phyloP scores from a whole-genome alignment of 2,329 filamentous ascomycete genomes.

The Lizonia empirigonia region DNA sequence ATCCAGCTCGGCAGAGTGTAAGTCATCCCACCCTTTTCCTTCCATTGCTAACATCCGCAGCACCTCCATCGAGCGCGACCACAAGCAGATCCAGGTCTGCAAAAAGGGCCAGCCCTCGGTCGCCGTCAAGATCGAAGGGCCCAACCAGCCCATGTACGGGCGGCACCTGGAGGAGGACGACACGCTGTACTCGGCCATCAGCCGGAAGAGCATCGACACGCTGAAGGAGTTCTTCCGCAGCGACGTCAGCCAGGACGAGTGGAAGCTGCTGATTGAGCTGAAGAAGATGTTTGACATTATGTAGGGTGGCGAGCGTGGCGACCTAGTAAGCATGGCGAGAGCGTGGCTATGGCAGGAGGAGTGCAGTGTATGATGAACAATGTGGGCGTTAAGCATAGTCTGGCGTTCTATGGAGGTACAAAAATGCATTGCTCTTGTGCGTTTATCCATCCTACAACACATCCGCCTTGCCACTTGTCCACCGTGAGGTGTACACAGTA shows the following conservation, averaged over 20 bases:
- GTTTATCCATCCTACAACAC: too few relatives aligned
- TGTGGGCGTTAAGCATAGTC: too few relatives aligned
- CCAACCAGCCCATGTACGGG: slow-evolving; percentile 91
- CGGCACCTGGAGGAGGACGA: slow-evolving; percentile 94
- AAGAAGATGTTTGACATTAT: slow-evolving; percentile 89
- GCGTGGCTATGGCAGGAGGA: too few relatives aligned
- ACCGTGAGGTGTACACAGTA: too few relatives aligned
- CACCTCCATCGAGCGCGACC: slow-evolving; percentile 95
- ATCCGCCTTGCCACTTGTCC: too few relatives aligned
- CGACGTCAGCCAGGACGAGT: slow-evolving; percentile 90
- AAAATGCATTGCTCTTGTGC: too few relatives aligned
- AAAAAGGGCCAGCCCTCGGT: slow-evolving; percentile 98
- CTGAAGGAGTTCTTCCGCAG: slow-evolving; percentile 94
- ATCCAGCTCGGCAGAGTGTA: slow-evolving; percentile 90
- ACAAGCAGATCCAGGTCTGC: slow-evolving; percentile 90
- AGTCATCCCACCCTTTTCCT: slow-evolving; percentile 50
- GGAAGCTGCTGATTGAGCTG: slow-evolving; percentile 91
- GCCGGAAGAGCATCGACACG: slow-evolving; percentile 85
- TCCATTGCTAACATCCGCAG: slow-evolving; percentile 54
- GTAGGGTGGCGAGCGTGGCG: too few relatives aligned
- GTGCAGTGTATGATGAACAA: background rate
- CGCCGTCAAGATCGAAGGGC: slow-evolving; percentile 94
- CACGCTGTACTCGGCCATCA: slow-evolving; percentile 84
- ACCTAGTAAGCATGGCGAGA: too few relatives aligned
- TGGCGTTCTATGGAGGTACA: too few relatives aligned